Base-by-base conservation (phyloP, 31 red algal species). In the Bonnemaisonia californica region DNA sequence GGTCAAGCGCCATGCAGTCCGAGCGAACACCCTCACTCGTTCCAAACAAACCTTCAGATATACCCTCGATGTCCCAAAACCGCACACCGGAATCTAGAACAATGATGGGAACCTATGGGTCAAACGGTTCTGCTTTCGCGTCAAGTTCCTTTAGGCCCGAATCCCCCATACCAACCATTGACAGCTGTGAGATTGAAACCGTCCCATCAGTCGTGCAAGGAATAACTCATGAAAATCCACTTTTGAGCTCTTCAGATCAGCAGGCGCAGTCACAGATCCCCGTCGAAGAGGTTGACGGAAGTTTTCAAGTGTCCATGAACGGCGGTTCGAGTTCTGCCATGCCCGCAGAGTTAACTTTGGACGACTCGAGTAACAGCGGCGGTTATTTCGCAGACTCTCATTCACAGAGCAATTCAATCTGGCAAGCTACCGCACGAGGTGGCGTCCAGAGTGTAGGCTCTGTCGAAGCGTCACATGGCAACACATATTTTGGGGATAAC, bases 361-460 rank as follows among this genome's bases (percentile, higher is more conserved):
- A 68, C 31, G 63, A 36, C 3, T 27, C 22, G 5, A 68, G 63
- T 36, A 68, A n/a, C 19, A 68, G 35, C 16, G 63, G 63, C 31
- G 63, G 63, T 16, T 68, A 68, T 35, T 23, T 34, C 29, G 63
- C 63, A 30, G 63, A 68, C 63, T 23, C 28, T 9, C 30, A 36
- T 19, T 68, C 63, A 16, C 63, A 68, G 16, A 32, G 5, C 5
- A 68, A 68, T 68, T 36, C 63, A 4, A 7, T 13, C 26, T 29
- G 31, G 9, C n/a, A 19, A 16, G 63, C n/a, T 36, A 68, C 30
- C 5, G 36, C 76, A n/a, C 19, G 34, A 31, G 23, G 34, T 36
- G 22, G 48, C 33, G 21, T 37, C 13, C 57, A 23, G 21, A 39
- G 56, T n/a, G n/a, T 23, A 33, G 16, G 8, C 4, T 62, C 76